Evolutionary conservation across 768 basidiomycete species (phyloP), one percentile per base, ranked within the genome.

Genomic region (Naganishia antarctica): DNA sequence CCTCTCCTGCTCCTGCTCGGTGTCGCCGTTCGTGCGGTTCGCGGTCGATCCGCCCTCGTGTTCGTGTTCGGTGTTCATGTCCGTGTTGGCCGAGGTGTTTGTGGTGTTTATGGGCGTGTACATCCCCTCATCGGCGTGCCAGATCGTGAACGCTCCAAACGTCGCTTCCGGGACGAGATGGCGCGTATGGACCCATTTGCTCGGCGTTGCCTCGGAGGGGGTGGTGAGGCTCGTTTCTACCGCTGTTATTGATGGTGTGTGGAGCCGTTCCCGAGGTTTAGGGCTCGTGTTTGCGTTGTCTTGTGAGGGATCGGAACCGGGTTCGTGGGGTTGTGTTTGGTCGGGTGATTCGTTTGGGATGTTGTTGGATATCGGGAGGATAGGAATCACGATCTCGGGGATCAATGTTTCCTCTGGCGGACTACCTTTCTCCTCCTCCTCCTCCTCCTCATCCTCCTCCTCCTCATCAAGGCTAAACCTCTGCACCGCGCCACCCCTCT

Each of bases 381-480:
- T 46, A 25, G 45, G 45, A 9, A 46, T 18, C 7, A 18, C 45
- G 9, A 46, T 11, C 9, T 51, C 31, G 13, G 11, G 13, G 47
- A 7, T 25, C 47, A 23, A 2, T 48, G 6, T 8, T 6, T 25
- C 47, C 15, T 26, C 47, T 48, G 16, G 7, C 37, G 37, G 37
- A 7, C 16, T 7, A 8, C 8, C 7, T 16, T 6, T 28, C 48
- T 51, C 50, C 16, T 18, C 18, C 8, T 32, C 50, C 50, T 25
- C 53, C 9, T 57, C 53, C 53, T 25, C 53, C 1, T 40, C 34
- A 2, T 57, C 53, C 0, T 57, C 53, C 4, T 57, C 53, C 3
- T 57, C 53, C 13, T 57, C 53, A 57, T 57, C 53, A 13, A 57
- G 34, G 37, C 53, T 57, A 26, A 57, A 57, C 53, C 53, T 37